Base-by-base conservation (phyloP, 768 basidiomycete genomes). In the Rhizopogon salebrosus region DNA sequence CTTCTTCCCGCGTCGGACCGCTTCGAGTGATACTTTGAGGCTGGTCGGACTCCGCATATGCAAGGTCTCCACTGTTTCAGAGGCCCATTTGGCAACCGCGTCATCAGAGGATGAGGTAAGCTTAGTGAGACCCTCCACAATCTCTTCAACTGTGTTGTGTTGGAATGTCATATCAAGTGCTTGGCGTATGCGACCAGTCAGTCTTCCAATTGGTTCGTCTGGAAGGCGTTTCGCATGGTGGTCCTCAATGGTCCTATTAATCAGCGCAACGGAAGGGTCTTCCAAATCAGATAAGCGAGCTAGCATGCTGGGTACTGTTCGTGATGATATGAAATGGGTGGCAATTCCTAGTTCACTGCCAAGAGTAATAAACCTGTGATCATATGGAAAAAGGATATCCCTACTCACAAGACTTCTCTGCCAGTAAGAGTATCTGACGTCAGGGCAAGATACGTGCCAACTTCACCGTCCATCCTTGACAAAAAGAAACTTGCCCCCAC, bases 371-470 rank as follows among this genome's bases (percentile, higher is more conserved):
- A 59, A 4, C 37, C 45, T 41, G 35, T 42, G 34, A 45, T 53
- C 49, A 24, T 42, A 9, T 16, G 52, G 37, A 41, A 7, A 35
- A 41, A 22, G 22, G 36, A 55, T 46, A 20, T 22, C 9, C 52
- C 18, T 48, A 77, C 91, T 74, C 60, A 93, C 92, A 91, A 95
- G 42, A 89, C 91, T 8, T 84, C 88, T 59, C 92, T 80, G 5
- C 95, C 97, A 37, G 63, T 74, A 50, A 98, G 53, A 0, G 73
- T 73, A 41, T 84, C 80, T 6, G 85, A 84, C 8, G 95, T 98
- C 58, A 99, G 71, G 10, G 84, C 92, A 39, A 98, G 82, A 73
- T 95, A 99, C n/a, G 92, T 88, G 38, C 97, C 97, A 41, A 98
- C 64, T 58, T 92, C 77, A 10, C 97, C 97, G 63, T 99, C 97